Base-by-base conservation (phyloP, 306 rosid species). In the Castanea sativa region DNA sequence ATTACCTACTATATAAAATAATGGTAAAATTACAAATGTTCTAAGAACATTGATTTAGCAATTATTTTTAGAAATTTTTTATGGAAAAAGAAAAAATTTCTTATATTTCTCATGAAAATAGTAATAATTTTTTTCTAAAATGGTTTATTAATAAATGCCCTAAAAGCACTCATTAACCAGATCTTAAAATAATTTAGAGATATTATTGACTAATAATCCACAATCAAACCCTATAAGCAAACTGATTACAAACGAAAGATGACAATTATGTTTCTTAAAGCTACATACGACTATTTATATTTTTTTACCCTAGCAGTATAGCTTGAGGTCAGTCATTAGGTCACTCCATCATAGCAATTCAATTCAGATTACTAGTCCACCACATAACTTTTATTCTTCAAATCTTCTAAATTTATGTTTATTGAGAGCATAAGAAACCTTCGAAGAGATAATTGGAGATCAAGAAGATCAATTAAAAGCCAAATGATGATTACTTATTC, bases 401-500 rank as follows among this genome's bases (percentile, higher is more conserved):
- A 71, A 53, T 25, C 23, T 43, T 21, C 73, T 68, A 58, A 69
- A 73, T 74, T 72, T 77, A 78, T 60, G 84, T 73, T 74, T 78
- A 60, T 58, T 81, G 86, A 79, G 85, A 82, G 79, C 71, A 51
- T 43, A 41, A 38, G 56, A 65, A 69, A 71, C 55, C 70, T 78
- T 74, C 83, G 33, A 56, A 79, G 60, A 67, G 78, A 82, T 78
- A 73, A 82, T 30, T 27, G 67, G 79, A 78, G 63, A 79, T 74
- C 73, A 78, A 75, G 72, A 79, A 76, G 71, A 83, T 84, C 78
- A 45, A 79, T 82, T 33, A 82, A 85, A 90, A 84, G 83, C 79
- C 83, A 74, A 85, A 89, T 77, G 86, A 84, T 91, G 85, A 60
- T 78, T 86, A 61, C 76, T 83, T 76, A 85, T 82, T 76, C 55